Base-by-base conservation (phyloP, 768 basidiomycete genomes). In the Agaricus blazei region DNA sequence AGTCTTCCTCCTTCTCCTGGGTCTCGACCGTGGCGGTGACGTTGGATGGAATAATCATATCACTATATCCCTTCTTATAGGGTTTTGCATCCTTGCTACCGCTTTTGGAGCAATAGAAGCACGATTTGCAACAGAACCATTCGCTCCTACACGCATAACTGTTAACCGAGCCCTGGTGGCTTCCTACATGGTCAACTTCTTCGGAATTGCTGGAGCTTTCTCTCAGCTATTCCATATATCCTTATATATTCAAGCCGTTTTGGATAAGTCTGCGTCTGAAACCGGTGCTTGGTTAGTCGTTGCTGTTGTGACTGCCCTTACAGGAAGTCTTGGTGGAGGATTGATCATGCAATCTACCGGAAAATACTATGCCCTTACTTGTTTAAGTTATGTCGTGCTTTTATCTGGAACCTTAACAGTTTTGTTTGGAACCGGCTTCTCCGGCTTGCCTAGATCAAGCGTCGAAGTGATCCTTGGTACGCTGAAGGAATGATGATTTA, bases 181-280 rank as follows among this genome's bases (percentile, higher is more conserved):
- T 11, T 73, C 73, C 44, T 85, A 84, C 64, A 62, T 82, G n/a
- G 74, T 75, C 62, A 84, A 85, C 67, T 75, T 85, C 62, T 84
- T 85, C 62, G 73, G 72, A 1, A 69, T 80, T 14, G 80, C 74
- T 0, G 65, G 76, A 4, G 67, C 62, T 2, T 71, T 82, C 54
- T 65, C 73, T 37, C 65, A 76, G 60, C 51, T 83, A 11, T 87
- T 82, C 70, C 75, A 82, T 48, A 59, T 81, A 4, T 71, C 84
- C 4, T 65, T 85, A 24, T 85, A 81, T 61, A 64, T 83, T 41
- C 85, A 87, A 64, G 84, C 81, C 0, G 83, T 83, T 6, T 68
- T 70, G 36, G 71, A 72, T 1, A 72, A 73, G 53, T 69, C 72
- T 9, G 77, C 83, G 3, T 71, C 76, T 0, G 67, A 76, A 60